phyloP scores from a whole-genome alignment of 2,329 filamentous ascomycete genomes.

The Cyphellophora attinorum region DNA sequence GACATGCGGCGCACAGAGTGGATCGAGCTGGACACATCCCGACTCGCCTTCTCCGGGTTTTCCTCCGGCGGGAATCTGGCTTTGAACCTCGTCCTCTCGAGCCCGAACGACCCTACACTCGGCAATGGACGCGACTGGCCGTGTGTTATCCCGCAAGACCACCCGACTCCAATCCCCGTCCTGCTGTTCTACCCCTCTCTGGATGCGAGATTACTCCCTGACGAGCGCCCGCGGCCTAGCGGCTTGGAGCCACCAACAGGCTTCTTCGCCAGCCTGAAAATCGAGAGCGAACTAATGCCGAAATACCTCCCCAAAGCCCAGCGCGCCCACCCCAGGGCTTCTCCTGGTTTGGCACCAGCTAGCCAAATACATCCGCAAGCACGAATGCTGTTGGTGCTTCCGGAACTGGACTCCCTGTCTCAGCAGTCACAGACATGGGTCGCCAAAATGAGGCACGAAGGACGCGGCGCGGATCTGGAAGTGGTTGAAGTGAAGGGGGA shows the following conservation, averaged over 20 bases:
- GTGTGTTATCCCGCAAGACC: constrained; percentile 7
- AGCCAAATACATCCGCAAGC: constrained; percentile 16
- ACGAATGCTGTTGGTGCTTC: constrained; percentile 15
- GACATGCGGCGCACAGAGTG: background rate
- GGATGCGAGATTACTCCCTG: constrained; percentile 15
- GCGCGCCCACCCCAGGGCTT: constrained; percentile 12
- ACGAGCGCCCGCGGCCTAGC: constrained; percentile 14
- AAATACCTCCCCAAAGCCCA: constrained; percentile 16
- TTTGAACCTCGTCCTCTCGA: constrained; percentile 19
- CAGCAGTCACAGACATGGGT: constrained; percentile 15
- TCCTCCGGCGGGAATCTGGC: constrained; percentile 39
- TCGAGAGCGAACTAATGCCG: constrained; percentile 18
- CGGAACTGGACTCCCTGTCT: constrained; percentile 16
- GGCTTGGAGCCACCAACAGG: constrained; percentile 11
- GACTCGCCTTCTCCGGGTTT: constrained; percentile 35
- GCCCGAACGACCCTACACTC: constrained; percentile 12
- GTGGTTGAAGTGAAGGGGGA: constrained; percentile 16
- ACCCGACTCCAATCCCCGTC: constrained; percentile 13
- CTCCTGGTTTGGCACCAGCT: constrained; percentile 14
- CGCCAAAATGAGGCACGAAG: constrained; percentile 14
- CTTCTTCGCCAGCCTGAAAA: constrained; percentile 13
- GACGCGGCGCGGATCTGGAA: constrained; percentile 11
- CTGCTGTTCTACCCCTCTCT: constrained; percentile 19
- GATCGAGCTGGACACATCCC: constrained; percentile 23
- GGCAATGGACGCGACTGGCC: constrained; percentile 6